Base-by-base conservation (phyloP, 306 rosid genomes). In the Vigna trinervia region DNA sequence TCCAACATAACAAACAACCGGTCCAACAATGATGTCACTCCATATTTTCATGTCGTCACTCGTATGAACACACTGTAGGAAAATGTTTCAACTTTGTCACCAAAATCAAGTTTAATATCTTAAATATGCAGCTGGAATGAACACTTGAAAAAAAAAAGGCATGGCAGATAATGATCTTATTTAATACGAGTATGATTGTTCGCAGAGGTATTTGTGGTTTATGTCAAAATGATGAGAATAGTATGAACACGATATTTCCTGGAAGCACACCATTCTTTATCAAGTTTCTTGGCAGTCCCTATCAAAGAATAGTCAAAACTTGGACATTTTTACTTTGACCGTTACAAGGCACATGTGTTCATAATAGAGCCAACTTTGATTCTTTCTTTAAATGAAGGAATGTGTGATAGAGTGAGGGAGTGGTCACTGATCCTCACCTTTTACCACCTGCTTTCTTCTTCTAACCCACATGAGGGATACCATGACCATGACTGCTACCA, bases 301-400 rank as follows among this genome's bases (percentile, higher is more conserved):
- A 38, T 84, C 81, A 70, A 78, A 56, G 83, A 86, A 79, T 81
- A 79, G 88, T 82, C 89, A 84, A 75, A 71, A 50, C 8, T 63
- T 72, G 45, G 85, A 88, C 83, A 66, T 86, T 81, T 78, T 79
- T 78, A 76, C 78, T 78, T 86, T 86, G 87, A 84, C 86, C 85
- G 79, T 36, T 28, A 79, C 82, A 39, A 79, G 43, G 17, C 60
- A n/a, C 61, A 30, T 39, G 45, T 20, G 46, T 56, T 64, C 46
- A 64, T 66, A 71, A 46, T 54, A 66, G 70, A 76, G n/a, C 43
- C 11, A 67, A 71, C 3, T 73, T 50, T 59, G 66, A 38, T 71
- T 20, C 66, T 52, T 74, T 52, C 59, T 63, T 81, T 52, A 72
- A 71, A 54, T 12, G 8, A 62, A 70, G 50, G 54, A 69, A 30